Conservation (phyloP, 768 basidiomycete species). For the Tremella fuciformis region DNA sequence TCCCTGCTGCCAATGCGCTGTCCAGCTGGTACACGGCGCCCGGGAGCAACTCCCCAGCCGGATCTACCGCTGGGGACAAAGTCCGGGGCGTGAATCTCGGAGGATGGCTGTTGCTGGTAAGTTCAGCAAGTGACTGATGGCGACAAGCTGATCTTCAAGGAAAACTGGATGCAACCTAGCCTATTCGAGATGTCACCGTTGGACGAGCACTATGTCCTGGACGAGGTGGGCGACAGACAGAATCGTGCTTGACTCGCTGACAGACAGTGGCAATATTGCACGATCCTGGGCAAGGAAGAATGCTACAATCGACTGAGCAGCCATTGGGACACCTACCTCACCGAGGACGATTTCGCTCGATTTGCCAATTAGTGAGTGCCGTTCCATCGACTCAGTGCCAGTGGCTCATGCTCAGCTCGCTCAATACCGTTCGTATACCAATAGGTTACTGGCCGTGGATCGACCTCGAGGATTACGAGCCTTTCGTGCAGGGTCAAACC, state of each 20-base stretch:
- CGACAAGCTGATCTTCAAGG: constrained; percentile 14
- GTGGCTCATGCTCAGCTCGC: constrained; percentile 8
- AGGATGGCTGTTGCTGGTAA: constrained; percentile 41
- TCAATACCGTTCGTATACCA: constrained; percentile 45
- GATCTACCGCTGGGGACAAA: constrained; percentile 33
- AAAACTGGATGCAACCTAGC: constrained; percentile 46
- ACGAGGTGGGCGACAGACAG: constrained; percentile 24
- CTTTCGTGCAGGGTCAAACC: constrained; percentile 29
- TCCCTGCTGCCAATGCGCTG: constrained; percentile 15
- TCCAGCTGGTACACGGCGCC: constrained; percentile 39
- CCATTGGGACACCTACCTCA: constrained; percentile 45
- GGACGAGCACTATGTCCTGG: constrained; percentile 20
- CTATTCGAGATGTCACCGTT: constrained; percentile 29
- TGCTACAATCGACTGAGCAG: constrained; percentile 24
- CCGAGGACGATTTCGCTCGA: constrained; percentile 42
- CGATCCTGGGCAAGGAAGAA: constrained; percentile 30
- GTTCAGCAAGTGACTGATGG: neutral
- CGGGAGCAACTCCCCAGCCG: constrained; percentile 27
- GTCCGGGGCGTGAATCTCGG: constrained; percentile 42
- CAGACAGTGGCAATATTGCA: constrained; percentile 35
- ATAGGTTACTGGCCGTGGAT: constrained; percentile 42
- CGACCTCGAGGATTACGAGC: constrained; percentile 34
- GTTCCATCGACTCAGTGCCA: neutral
- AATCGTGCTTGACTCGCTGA: constrained; percentile 2
- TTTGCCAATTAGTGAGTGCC: constrained; percentile 27